phyloP scores from a whole-genome alignment of 2,329 filamentous ascomycete species.

The Lachnellula hyalina region DNA sequence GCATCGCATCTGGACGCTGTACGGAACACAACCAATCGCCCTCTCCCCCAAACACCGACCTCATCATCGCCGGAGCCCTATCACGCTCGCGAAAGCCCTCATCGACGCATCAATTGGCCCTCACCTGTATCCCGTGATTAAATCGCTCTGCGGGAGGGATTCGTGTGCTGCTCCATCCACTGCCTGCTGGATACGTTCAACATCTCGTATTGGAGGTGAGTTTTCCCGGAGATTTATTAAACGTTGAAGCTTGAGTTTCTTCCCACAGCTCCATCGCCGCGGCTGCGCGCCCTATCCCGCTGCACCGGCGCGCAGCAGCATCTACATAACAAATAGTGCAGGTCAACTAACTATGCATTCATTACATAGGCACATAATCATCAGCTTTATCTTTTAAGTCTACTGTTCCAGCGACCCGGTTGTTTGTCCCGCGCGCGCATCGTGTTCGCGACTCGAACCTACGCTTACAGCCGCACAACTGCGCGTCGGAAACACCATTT shows the following conservation, averaged over 20 bases:
- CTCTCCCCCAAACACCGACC: conserved; percentile 11
- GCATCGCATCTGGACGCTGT: conserved; percentile 13
- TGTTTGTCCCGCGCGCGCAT: conserved; percentile 1
- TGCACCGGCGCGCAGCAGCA: background rate
- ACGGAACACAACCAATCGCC: conserved; percentile 25
- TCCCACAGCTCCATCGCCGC: conserved; percentile 5
- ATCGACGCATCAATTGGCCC: conserved; percentile 27
- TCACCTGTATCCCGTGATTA: conserved; percentile 27
- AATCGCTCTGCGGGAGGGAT: conserved; percentile 29
- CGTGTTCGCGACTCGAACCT: conserved; percentile 4
- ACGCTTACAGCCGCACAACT: conserved; percentile 14
- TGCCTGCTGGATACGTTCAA: conserved; percentile 8
- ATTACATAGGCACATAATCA: background rate
- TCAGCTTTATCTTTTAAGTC: background rate
- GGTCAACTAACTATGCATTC: background rate
- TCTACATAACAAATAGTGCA: background rate
- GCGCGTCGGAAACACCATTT: conserved; percentile 19
- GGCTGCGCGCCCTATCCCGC: conserved; percentile 21
- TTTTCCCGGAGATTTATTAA: conserved; percentile 22
- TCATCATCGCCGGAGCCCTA: conserved; percentile 24
- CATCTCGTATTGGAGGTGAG: conserved; percentile 27
- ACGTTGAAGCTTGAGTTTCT: conserved; percentile 13
- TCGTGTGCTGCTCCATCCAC: conserved; percentile 12
- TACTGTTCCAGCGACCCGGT: background rate
- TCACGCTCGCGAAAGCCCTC: conserved; percentile 27